Evolutionary conservation across 2,329 filamentous ascomycete genomes (phyloP), one percentile per base, ranked within the genome.

Genomic region (Arthrocladium fulminans): DNA sequence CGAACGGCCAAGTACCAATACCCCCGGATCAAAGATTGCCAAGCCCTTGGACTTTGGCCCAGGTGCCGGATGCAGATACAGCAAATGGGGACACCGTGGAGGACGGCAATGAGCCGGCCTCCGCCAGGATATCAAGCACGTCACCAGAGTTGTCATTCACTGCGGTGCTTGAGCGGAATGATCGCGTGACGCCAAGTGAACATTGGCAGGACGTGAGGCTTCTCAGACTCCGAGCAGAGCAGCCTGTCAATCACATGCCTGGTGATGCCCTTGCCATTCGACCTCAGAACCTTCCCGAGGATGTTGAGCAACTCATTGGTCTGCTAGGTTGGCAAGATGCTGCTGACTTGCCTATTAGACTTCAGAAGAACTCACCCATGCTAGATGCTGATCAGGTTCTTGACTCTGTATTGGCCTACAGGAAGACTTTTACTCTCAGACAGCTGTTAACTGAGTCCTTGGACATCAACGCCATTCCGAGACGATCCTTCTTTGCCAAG

Each of bases 121-220:
- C 52, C 30, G 41, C 49, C n/a, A 23, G 43, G 24, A 38, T 39
- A 23, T 40, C 45, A 20, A 41, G n/a, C n/a, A 17, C 9, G 15
- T 48, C 35, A 2, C 75, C 78, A 0, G 67, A 70, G 35, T 4
- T 32, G 34, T 71, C 76, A 2, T 69, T 79, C 54, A 65, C 64
- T 0, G 84, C 82, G 7, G 75, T 65, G 0, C 62, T 98, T 0
- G 59, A 71, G 0, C 63, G 67, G n/a, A 95, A 94, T 60, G 65
- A 71, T 15, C 79, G 89, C 13, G 65, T 94, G 4, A 98, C 92
- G 0, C 81, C 89, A 0, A 42, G 64, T 1, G 70, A 72, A 1
- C 92, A 98, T 67, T 96, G 88, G 83, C 92, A 98, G 69, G 92
- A 98, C 68, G 90, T 97, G 38, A 84, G 92, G 0, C 78, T 86